phyloP scores from a whole-genome alignment of 192 early-diverging fungal species.

The Backusella liffmaniae region DNA sequence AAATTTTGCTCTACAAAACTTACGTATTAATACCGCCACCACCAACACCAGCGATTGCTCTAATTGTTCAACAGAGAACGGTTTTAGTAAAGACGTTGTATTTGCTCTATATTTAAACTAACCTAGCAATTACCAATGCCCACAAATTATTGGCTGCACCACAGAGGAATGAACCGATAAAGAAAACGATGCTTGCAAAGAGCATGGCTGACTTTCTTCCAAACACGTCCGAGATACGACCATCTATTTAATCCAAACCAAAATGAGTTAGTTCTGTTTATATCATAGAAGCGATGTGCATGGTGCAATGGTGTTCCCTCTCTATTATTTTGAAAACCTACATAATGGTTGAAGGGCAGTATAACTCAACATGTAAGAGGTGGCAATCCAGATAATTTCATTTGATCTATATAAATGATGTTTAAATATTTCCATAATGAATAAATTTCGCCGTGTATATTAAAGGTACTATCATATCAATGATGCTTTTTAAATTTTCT shows the following conservation, averaged over 20 bases:
- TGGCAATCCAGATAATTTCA: conserved; percentile 82
- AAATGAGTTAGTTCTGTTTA: not conserved
- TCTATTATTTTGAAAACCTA: conserved; percentile 21
- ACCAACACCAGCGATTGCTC: conserved; percentile 77
- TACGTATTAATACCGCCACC: conserved; percentile 54
- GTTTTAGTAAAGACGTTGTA: no score
- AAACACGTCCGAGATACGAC: conserved; percentile 76
- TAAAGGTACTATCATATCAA: not conserved
- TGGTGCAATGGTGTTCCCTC: not conserved
- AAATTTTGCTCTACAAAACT: not conserved
- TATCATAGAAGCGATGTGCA: no score
- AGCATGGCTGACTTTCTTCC: conserved; percentile 64
- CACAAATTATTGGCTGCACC: conserved; percentile 50
- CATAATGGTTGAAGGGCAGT: conserved; percentile 81
- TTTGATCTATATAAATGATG: conserved; percentile 25
- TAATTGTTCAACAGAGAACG: no score
- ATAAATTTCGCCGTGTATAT: no score
- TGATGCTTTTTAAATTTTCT: not conserved
- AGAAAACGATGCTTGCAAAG: conserved; percentile 59
- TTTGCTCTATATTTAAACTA: no score
- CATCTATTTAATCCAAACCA: conserved; percentile 28
- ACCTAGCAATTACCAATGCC: conserved; percentile 54
- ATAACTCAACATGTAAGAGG: conserved; percentile 67
- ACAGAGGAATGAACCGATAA: conserved; percentile 67
- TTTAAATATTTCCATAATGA: no score